phyloP scores from a whole-genome alignment of 768 basidiomycete genomes.

The Zangia roseola region DNA sequence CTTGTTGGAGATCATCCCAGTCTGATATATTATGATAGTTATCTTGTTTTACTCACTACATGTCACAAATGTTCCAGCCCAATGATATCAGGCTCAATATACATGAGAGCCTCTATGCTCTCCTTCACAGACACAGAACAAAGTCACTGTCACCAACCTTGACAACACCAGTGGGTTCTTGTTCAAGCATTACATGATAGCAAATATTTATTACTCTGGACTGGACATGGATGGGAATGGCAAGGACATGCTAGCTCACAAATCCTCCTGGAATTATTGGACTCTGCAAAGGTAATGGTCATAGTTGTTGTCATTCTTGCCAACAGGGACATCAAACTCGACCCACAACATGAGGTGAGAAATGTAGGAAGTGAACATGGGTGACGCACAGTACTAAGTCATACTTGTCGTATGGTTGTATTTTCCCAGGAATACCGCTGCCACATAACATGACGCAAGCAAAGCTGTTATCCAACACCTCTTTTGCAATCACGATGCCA shows the following conservation, averaged over 20 bases:
- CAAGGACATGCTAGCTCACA: constrained; percentile 61
- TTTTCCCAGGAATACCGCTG: constrained; percentile 92
- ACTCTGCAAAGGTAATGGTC: constrained; percentile 97
- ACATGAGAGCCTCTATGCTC: constrained; percentile 97
- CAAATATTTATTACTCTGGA: neutral
- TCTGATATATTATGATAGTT: too few species aligned
- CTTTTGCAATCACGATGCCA: constrained; percentile 88
- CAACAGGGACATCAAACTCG: constrained; percentile 95
- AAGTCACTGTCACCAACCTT: constrained; percentile 98
- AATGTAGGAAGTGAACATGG: neutral
- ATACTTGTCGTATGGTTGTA: constrained; percentile 94
- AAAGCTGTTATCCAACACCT: constrained; percentile 91
- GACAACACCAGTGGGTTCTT: constrained; percentile 89
- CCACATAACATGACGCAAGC: constrained; percentile 97
- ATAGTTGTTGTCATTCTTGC: constrained; percentile 96
- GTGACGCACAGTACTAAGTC: constrained; percentile 69
- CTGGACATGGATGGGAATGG: too few species aligned
- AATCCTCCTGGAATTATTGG: constrained; percentile 95
- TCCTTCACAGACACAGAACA: constrained; percentile 99
- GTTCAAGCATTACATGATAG: constrained; percentile 72
- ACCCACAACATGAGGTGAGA: constrained; percentile 49
- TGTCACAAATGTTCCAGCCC: too few species aligned
- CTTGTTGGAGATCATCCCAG: too few species aligned
- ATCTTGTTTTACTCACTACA: too few species aligned
- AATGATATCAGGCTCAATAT: too few species aligned